phyloP scores from a whole-genome alignment of 1,284 basidiomycete genomes.

The Trametes hirsuta region DNA sequence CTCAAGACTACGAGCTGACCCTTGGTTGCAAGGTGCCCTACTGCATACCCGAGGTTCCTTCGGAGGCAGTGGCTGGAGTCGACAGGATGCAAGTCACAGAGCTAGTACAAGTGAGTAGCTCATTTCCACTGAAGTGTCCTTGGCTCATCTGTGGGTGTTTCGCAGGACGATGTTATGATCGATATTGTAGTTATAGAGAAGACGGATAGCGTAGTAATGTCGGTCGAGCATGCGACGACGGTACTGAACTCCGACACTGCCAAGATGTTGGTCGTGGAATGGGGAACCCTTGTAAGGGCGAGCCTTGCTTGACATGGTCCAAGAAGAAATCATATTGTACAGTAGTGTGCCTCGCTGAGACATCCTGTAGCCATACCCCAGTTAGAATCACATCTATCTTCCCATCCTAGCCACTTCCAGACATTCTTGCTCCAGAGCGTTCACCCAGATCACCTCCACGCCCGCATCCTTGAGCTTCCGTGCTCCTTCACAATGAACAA shows the following conservation, averaged over 20 bases:
- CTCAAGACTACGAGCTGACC: not conserved
- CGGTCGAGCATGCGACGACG: slow-evolving; percentile 41
- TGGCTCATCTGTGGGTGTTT: slow-evolving; percentile 10
- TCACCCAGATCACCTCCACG: slow-evolving; percentile 77
- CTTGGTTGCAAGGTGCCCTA: slow-evolving; percentile 19
- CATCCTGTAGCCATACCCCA: not conserved
- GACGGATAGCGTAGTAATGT: slow-evolving; percentile 42
- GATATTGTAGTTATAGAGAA: slow-evolving; percentile 40
- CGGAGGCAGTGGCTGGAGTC: not conserved
- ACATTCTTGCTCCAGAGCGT: slow-evolving; percentile 76
- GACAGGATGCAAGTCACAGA: slow-evolving; percentile 20
- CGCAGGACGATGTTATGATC: slow-evolving; percentile 47
- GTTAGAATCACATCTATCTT: slow-evolving; percentile 40
- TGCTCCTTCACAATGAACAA: slow-evolving; percentile 92
- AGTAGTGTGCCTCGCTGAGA: not conserved
- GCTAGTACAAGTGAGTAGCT: slow-evolving; percentile 16
- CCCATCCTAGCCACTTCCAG: slow-evolving; percentile 67
- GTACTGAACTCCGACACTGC: slow-evolving; percentile 38
- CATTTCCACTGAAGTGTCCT: not conserved
- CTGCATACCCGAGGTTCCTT: slow-evolving; percentile 22
- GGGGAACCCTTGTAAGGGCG: slow-evolving; percentile 36
- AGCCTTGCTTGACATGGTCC: slow-evolving; percentile 21
- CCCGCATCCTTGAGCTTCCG: slow-evolving; percentile 75
- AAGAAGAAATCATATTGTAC: slow-evolving; percentile 11
- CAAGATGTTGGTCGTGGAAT: slow-evolving; percentile 24